These are phyloP conservation scores for Podaxis sp. DNA, from an alignment of 768 basidiomycete species.

Conservation along the genomic window DNA sequence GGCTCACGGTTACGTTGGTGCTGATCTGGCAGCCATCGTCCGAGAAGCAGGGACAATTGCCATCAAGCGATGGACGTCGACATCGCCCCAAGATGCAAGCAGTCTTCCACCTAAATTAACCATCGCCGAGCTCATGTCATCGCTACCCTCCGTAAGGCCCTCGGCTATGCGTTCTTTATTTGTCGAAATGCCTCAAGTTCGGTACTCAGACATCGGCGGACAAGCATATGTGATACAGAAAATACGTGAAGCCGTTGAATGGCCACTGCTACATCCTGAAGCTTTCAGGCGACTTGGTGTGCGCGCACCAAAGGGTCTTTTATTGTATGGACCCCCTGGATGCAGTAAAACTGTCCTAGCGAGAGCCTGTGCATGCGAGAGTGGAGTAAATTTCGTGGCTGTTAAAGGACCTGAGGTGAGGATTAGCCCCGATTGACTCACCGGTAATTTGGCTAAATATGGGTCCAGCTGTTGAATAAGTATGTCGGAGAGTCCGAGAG, in stretches of 20 bases:
- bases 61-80: constrained; percentile 72
- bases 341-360: constrained; percentile 95
- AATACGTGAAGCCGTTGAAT: constrained; percentile 89
- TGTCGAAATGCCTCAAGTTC: constrained; percentile 79
- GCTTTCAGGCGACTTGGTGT: constrained; percentile 88
- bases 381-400: constrained; percentile 93
- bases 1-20: constrained; percentile 97
- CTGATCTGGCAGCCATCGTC: constrained; percentile 89
- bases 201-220: constrained; percentile 89
- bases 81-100: constrained; percentile 18
- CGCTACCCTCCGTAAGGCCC: constrained; percentile 81
- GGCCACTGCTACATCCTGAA: constrained; percentile 88
- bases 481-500: constrained; percentile 97
- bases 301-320: constrained; percentile 82
- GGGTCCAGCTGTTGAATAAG: constrained; percentile 84
- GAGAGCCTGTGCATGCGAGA: constrained; percentile 89
- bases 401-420: constrained; percentile 96
- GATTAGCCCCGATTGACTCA: not conserved
- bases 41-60: constrained; percentile 91
- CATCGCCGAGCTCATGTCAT: constrained; percentile 61
- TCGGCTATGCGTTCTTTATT: constrained; percentile 95
- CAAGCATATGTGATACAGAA: constrained; percentile 80
- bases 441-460: not conserved
- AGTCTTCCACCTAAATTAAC: constrained; percentile 37
- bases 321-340: constrained; percentile 96